Base-by-base conservation (phyloP, 441 rosid species). In the Gossypium schwendimanii region DNA sequence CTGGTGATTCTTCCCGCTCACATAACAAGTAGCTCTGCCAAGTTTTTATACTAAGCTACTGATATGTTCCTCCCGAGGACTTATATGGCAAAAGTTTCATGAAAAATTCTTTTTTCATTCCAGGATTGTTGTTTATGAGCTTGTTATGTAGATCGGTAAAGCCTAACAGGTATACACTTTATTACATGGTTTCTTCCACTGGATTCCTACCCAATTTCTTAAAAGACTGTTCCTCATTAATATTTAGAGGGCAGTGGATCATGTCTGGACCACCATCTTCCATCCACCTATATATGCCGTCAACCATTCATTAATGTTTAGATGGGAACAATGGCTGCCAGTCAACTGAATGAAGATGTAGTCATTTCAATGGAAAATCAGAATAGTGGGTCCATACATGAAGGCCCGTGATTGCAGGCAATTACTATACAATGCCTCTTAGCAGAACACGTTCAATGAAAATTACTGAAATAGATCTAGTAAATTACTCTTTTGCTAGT, bases 191-290 rank as follows among this genome's bases (percentile, higher is more conserved):
- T 18, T 50, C 28, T 77, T 24, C 52, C 21, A 28, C 9, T 45
- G 44, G 33, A 36, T 36, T 70, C 31, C 57, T 50, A n/a, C 20
- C 52, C 18, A 24, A 17, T 54, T n/a, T 31, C 21, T 45, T 17
- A 9, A 44, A 53, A 63, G 75, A 69, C 47, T 7, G 26, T 18
- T 18, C 74, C 68, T 45, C 57, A 55, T 57, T 44, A 73, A 69
- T 63, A 47, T 41, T 59, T 41, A 15, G 26, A n/a, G 68, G 55
- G 71, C n/a, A 50, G 69, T 59, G 74, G 76, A 49, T 69, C 62
- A 69, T 60, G 44, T 36, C 71, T 62, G 80, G 77, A 69, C 74
- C 77, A 69, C 66, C 67, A 1, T 68, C 39, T 54, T 62, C 61
- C 52, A 63, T 47, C 57, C 47, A 62, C 75, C 49, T 20, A 9